Conservation (phyloP, 768 basidiomycete species). For the Naematelia encephala region DNA sequence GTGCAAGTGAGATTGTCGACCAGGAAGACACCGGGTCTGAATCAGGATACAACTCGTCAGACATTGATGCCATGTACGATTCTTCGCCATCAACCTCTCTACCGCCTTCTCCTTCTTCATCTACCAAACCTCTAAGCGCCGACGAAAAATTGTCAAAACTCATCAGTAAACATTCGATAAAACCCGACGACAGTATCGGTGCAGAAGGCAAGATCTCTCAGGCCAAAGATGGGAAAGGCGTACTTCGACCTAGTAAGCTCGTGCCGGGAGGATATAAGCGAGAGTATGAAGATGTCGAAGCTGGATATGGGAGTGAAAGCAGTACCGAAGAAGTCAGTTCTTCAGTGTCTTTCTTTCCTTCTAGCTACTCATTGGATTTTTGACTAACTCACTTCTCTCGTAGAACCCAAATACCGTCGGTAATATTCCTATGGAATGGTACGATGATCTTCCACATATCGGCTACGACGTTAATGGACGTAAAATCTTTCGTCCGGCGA, state of each 20-base stretch:
- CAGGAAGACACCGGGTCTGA: slow-evolving; percentile 47
- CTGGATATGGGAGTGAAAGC: slow-evolving; percentile 52
- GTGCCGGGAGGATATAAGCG: slow-evolving; percentile 47
- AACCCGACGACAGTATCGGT: slow-evolving; percentile 47
- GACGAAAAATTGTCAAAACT: slow-evolving; percentile 42
- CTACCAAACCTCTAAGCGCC: slow-evolving; percentile 23
- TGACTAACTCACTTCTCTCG: neutral
- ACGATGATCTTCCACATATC: slow-evolving; percentile 98
- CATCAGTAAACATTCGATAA: slow-evolving; percentile 45
- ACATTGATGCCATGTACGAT: slow-evolving; percentile 49
- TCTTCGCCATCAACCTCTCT: slow-evolving; percentile 24
- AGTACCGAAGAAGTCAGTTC: slow-evolving; percentile 52
- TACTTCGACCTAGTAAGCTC: slow-evolving; percentile 37
- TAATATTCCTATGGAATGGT: slow-evolving; percentile 95
- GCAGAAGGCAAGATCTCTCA: slow-evolving; percentile 38
- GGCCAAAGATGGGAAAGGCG: slow-evolving; percentile 45
- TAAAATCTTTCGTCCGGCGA: slow-evolving; percentile 85
- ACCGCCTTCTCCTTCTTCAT: slow-evolving; percentile 23
- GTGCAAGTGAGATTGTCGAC: slow-evolving; percentile 15
- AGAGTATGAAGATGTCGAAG: slow-evolving; percentile 52
- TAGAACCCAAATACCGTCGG: slow-evolving; percentile 94
- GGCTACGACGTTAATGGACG: slow-evolving; percentile 95
- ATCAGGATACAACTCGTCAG: slow-evolving; percentile 52
- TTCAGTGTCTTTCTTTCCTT: slow-evolving; percentile 1
- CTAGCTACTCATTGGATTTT: neutral